Evolutionary conservation across 495 filamentous ascomycete species (phyloP), one percentile per base, ranked within the genome.

Genomic region (Penicillium canescens): DNA sequence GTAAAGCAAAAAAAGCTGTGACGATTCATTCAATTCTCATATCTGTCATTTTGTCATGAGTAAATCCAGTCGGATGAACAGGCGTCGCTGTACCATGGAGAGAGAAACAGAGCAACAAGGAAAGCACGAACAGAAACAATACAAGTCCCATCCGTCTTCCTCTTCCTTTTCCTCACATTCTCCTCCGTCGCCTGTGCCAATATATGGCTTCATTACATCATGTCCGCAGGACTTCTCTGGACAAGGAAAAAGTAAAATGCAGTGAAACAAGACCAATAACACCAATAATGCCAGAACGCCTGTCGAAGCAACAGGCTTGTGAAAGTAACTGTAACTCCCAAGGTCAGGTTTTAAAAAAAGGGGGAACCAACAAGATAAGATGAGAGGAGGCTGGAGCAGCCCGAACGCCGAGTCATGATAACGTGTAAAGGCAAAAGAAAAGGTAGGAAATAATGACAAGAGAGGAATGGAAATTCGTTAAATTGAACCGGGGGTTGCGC

Each of bases 151-250:
- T 24, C 28, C 9, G 8, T 5, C 2, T 31, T 31, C 5, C 6
- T 20, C 18, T 13, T 12, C 14, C 36, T 49, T 21, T 40, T 54
- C 28, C 43, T 52, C 40, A 7, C 28, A 41, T 46, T 33, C 42
- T 33, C 8, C 37, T 45, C 42, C 52, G 37, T 50, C 60, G 43
- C 59, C 59, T 62, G 62, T 53, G 52, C 50, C 47, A 39, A 56
- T 45, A 59, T 62, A 54, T 68, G 68, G 60, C 65, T 68, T 73
- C 70, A 63, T 72, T 55, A 73, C 60, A 61, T 73, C 69, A 63
- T 70, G 66, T 69, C 61, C 48, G 64, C 65, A 58, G 66, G 56
- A 50, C 57, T 55, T 55, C 52, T 52, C 56, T 52, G 60, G 60
- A 57, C 61, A 67, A 53, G 42, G 42, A 57, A 41, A 61, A 50